These are phyloP conservation scores for Pneumocystis murina DNA, from an alignment of 1,139 yeast species.

Conservation along the genomic window DNA sequence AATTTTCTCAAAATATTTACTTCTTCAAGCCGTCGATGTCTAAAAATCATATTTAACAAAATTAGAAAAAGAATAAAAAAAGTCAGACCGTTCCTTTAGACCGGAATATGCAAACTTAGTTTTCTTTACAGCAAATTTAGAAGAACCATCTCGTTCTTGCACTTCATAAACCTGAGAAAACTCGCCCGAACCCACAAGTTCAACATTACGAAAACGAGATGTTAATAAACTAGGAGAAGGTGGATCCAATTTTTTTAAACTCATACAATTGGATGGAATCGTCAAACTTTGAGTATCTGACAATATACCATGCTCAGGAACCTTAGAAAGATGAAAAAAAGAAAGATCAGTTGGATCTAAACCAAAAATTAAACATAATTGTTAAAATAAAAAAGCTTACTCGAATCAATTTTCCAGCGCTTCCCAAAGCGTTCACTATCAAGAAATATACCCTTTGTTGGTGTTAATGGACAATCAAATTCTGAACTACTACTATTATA, in stretches of 20 bases:
- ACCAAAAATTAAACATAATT: neutral
- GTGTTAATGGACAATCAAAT: conserved; percentile 15
- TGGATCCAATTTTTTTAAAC: neutral
- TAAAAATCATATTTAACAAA: neutral
- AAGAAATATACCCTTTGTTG: conserved; percentile 12
- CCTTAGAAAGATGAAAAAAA: neutral
- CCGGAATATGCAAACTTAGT: conserved; percentile 45
- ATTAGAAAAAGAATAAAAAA: neutral
- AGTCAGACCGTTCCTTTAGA: conserved; percentile 31
- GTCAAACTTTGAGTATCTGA: neutral
- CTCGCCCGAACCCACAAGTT: conserved; percentile 67
- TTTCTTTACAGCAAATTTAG: conserved; percentile 65
- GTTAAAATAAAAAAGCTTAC: neutral
- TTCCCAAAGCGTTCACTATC: neutral
- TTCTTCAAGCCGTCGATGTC: conserved; percentile 38
- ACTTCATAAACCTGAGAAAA: conserved; percentile 75
- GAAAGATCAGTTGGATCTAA: conserved; percentile 11
- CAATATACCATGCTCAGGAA: neutral
- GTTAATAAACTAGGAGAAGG: conserved; percentile 28
- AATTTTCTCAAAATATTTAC: conserved; percentile 38
- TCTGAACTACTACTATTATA: conserved; percentile 5
- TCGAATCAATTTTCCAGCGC: neutral
- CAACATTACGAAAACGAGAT: conserved; percentile 52
- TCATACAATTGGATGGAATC: neutral
- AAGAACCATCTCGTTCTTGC: conserved; percentile 30